Percentiles rank a stretch among this genome's conserved stretches.
These are phyloP conservation scores for Venustampulla echinocandica DNA, from an alignment of 495 filamentous ascomycete genomes.

Conservation along the genomic window DNA sequence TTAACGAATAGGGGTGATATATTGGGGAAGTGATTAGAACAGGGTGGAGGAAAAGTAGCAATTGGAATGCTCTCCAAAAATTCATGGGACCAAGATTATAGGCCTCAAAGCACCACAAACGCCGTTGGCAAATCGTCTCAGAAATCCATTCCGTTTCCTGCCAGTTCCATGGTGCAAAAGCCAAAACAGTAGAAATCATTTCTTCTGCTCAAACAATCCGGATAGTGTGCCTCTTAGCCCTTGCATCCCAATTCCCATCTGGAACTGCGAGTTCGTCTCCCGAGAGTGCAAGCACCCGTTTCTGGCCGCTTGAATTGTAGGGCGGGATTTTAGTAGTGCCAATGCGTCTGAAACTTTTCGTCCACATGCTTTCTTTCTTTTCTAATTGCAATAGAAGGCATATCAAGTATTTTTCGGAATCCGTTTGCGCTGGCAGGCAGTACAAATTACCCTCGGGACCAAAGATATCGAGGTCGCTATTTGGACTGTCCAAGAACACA, in stretches of 20 bases:
- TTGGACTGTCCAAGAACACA: not conserved
- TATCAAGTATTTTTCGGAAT: not conserved
- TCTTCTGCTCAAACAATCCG: not conserved
- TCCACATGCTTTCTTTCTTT: not conserved
- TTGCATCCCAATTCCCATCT: not conserved
- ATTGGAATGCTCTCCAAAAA: too few relatives aligned
- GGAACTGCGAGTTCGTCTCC: not conserved
- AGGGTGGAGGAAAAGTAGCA: too few relatives aligned
- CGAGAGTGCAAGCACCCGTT: not conserved
- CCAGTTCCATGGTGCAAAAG: too few relatives aligned
- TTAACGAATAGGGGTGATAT: too few relatives aligned
- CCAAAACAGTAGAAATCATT: too few relatives aligned
- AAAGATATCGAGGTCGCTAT: not conserved
- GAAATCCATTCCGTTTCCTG: too few relatives aligned
- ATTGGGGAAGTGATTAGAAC: too few relatives aligned
- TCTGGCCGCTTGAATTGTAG: not conserved
- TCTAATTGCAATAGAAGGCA: conserved; percentile 1
- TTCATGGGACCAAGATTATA: too few relatives aligned
- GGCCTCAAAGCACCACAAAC: too few relatives aligned
- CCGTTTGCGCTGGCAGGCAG: not conserved
- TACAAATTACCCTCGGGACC: not conserved
- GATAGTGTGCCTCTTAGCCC: not conserved
- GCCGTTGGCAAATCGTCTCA: too few relatives aligned
- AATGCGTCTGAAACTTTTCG: not conserved
- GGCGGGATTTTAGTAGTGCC: not conserved